phyloP scores from a whole-genome alignment of 1,284 basidiomycete species.

The Vanrija humicola region DNA sequence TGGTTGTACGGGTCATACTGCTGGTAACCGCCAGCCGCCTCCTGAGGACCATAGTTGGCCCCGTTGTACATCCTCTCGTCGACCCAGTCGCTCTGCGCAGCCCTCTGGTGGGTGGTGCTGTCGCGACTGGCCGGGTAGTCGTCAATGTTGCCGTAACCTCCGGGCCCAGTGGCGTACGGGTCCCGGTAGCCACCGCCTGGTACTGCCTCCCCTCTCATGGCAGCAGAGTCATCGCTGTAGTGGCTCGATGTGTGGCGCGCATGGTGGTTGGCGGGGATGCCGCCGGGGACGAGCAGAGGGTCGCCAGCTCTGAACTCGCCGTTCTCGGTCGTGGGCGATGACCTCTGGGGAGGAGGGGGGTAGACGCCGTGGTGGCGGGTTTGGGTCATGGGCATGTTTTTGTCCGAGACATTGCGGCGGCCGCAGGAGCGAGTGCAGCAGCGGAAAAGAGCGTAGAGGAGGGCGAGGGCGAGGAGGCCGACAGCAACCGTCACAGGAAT shows the following conservation, averaged over 20 bases:
- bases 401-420: neutral
- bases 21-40: slow-evolving; percentile 12
- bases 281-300: neutral
- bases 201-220: too few species aligned
- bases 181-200: neutral
- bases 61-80: slow-evolving; percentile 42
- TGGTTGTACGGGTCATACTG: neutral
- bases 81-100: slow-evolving; percentile 23
- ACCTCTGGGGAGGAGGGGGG: neutral
- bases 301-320: neutral
- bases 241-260: too few species aligned
- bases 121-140: neutral
- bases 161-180: neutral
- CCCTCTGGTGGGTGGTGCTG: neutral
- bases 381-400: neutral
- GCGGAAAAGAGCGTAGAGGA: slow-evolving; percentile 12
- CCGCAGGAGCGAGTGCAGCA: neutral
- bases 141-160: slow-evolving; percentile 1
- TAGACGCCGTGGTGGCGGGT: neutral
- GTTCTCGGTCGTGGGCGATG: neutral
- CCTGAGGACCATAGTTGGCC: slow-evolving; percentile 28
- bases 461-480: slow-evolving; percentile 53
- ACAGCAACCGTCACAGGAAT: slow-evolving; percentile 74
- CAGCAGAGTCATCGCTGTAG: too few species aligned
- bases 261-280: too few species aligned